phyloP scores from a whole-genome alignment of 768 basidiomycete species.

The Tylopilus plumbeoviolaceoides region DNA sequence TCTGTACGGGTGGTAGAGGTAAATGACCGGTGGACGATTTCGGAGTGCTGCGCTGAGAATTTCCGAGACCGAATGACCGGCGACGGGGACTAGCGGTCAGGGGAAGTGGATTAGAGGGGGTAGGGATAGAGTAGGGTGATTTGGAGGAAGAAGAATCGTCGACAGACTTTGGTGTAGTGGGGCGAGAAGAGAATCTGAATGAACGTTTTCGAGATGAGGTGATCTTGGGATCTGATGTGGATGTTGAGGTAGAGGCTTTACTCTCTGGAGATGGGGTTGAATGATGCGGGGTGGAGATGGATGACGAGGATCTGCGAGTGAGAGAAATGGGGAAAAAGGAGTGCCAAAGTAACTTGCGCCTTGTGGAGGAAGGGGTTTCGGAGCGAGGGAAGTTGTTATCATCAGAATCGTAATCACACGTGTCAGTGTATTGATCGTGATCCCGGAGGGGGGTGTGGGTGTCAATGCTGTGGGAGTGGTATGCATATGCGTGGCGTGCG shows the following conservation, averaged over 20 bases:
- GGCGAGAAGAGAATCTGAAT: conserved; percentile 30
- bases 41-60: conserved; percentile 27
- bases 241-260: conserved; percentile 25
- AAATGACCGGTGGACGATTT: conserved; percentile 28
- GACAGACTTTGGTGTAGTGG: conserved; percentile 26
- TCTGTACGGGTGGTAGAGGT: conserved; percentile 22
- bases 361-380: conserved; percentile 27
- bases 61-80: conserved; percentile 28
- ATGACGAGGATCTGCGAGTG: conserved; percentile 24
- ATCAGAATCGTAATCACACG: conserved; percentile 13
- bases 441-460: conserved; percentile 9
- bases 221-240: conserved; percentile 12
- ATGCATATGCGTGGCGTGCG: conserved; percentile 16
- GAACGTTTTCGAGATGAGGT: conserved; percentile 28
- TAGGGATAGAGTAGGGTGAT: conserved; percentile 22
- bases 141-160: conserved; percentile 15
- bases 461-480: conserved; percentile 12
- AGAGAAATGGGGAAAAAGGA: conserved; percentile 29
- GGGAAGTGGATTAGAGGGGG: conserved; percentile 29
- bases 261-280: conserved; percentile 17
- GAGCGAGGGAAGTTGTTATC: conserved; percentile 24
- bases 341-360: conserved; percentile 19
- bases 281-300: conserved; percentile 15
- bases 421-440: conserved; percentile 10
- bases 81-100: conserved; percentile 33